phyloP scores from a whole-genome alignment of 2,329 filamentous ascomycete species.

The Ophiostoma perfectum region DNA sequence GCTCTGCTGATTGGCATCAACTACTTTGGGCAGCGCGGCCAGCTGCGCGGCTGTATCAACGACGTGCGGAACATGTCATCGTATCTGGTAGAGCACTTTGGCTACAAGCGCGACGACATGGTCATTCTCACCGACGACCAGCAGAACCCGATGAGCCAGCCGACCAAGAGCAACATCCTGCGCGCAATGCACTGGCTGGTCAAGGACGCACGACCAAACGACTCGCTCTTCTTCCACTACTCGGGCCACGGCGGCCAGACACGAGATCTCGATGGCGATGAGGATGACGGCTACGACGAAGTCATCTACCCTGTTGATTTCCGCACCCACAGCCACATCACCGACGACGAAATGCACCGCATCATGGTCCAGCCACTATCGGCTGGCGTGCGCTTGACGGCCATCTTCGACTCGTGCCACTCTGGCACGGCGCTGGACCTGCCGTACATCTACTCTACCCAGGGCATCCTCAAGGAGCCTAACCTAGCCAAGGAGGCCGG shows the following conservation, averaged over 20 bases:
- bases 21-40: conserved; percentile 86
- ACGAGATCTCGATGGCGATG: conserved; percentile 70
- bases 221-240: conserved; percentile 96
- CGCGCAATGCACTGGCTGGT: conserved; percentile 97
- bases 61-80: conserved; percentile 96
- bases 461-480: conserved; percentile 74
- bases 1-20: conserved; percentile 92
- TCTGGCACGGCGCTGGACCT: conserved; percentile 72
- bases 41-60: conserved; percentile 91
- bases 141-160: conserved; percentile 94
- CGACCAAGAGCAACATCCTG: conserved; percentile 90
- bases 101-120: conserved; percentile 94
- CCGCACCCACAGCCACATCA: conserved; percentile 64
- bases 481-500: conserved; percentile 76
- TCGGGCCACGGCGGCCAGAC: conserved; percentile 84
- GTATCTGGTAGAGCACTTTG: conserved; percentile 83
- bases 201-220: conserved; percentile 85
- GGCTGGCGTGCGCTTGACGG: conserved; percentile 76
- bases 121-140: conserved; percentile 94
- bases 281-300: conserved; percentile 76
- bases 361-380: conserved; percentile 71
- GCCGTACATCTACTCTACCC: conserved; percentile 74
- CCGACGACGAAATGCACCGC: conserved; percentile 73
- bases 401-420: conserved; percentile 78
- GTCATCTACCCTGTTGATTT: conserved; percentile 83